Percentiles rank a stretch among this genome's conserved stretches.
phyloP scores from a whole-genome alignment of 2,329 filamentous ascomycete genomes.

The Phyllosticta capitalensis region DNA sequence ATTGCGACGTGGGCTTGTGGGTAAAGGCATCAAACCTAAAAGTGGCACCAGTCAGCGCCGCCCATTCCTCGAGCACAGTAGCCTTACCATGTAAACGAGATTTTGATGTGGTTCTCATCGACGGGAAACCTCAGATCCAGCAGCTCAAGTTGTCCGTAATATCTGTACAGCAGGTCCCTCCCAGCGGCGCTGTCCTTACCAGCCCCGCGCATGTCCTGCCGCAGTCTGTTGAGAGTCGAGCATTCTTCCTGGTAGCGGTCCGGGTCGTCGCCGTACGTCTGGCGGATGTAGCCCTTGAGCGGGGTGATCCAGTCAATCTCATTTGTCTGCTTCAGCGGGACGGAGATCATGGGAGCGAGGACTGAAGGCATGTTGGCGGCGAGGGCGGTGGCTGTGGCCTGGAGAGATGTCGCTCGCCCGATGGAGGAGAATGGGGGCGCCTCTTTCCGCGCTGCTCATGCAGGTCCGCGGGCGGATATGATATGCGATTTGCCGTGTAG shows the following conservation, averaged over 20 bases:
- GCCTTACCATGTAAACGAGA: constrained; percentile 87
- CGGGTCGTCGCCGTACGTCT: constrained; percentile 92
- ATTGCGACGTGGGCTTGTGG: constrained; percentile 92
- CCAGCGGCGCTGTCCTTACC: constrained; percentile 94
- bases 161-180: constrained; percentile 86
- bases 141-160: constrained; percentile 94
- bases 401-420: constrained; percentile 4
- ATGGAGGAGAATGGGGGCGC: background rate
- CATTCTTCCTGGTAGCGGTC: constrained; percentile 95
- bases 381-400: background rate
- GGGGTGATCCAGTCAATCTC: constrained; percentile 97
- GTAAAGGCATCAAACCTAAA: constrained; percentile 97
- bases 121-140: constrained; percentile 92
- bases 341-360: constrained; percentile 89
- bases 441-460: background rate
- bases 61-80: background rate
- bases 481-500: background rate
- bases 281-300: constrained; percentile 84
- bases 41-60: background rate
- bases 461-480: background rate
- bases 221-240: constrained; percentile 80
- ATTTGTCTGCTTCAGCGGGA: constrained; percentile 85
- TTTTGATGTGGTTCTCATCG: constrained; percentile 98
- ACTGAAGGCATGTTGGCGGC: constrained; percentile 21
- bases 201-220: constrained; percentile 96